Evolutionary conservation across 805 yeast species (phyloP), one percentile per base, ranked within the genome.

Genomic region (Maudiozyma turicensis): DNA sequence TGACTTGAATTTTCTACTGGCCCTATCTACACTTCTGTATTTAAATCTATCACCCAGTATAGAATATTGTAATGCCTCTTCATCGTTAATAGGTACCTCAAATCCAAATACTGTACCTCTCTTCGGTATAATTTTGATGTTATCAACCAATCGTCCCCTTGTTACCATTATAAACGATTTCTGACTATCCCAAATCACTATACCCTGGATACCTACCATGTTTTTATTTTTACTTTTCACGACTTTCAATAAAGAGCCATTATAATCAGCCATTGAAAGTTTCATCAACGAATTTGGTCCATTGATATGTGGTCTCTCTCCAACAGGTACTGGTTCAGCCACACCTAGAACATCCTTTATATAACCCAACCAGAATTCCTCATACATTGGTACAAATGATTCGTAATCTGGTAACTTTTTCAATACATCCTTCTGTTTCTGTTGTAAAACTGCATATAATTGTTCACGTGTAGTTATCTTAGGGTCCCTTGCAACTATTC

Each of bases 181-280:
- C 61, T 84, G 88, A 8, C 91, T 76, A 61, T 89, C 97, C 84
- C 93, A 86, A 2, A 86, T 68, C 1, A 89, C 86, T 5, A 89
- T 84, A 0, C 97, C 97, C 38, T 70, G 55, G 33, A 74, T 57
- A 0, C 93, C 95, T 7, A 82, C 72, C 48, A 77, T 59, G 45
- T 78, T 74, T 5, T 72, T 68, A 57, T 82, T 84, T 20, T 68
- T 66, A n/a, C 86, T 72, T 44, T 78, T 75, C 2, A 72, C 57
- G 0, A 89, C 89, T 11, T 72, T 72, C 11, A 88, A 50, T 40
- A 65, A 62, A n/a, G 93, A 77, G 3, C 97, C 96, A 56, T 83
- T 84, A 65, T 77, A 84, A 58, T 89, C 97, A 1, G 93, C 86
- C 52, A 83, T 75, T 1, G 91, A 75, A 40, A 89, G 66, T 55